These are phyloP conservation scores for Leishmania mexicana DNA, from an alignment of 208 protist species.

Conservation along the genomic window DNA sequence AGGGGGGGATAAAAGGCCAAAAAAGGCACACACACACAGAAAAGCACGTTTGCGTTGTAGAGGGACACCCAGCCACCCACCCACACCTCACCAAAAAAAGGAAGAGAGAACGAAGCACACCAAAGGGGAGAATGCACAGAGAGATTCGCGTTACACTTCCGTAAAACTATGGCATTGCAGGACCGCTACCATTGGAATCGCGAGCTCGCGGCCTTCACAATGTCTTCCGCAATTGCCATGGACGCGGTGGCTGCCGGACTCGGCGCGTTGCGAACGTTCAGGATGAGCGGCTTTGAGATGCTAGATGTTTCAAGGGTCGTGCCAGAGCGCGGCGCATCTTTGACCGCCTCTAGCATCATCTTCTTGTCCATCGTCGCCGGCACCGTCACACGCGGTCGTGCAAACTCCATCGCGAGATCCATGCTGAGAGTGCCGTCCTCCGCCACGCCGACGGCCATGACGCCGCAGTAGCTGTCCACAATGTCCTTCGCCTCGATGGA, in stretches of 20 bases:
- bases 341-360: constrained; percentile 48
- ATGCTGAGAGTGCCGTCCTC: constrained; percentile 55
- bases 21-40: neutral
- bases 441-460: constrained; percentile 71
- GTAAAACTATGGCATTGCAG: neutral
- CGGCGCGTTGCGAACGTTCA: constrained; percentile 92
- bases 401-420: constrained; percentile 83
- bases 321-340: constrained; percentile 14
- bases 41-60: neutral
- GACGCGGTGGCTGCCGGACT: constrained; percentile 86
- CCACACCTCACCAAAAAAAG: neutral
- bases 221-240: constrained; percentile 89
- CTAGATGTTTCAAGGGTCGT: constrained; percentile 5
- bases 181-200: constrained; percentile 65
- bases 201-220: constrained; percentile 56
- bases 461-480: constrained; percentile 73
- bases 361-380: constrained; percentile 36
- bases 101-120: neutral
- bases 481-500: constrained; percentile 63
- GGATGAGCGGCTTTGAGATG: constrained; percentile 48
- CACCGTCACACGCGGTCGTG: constrained; percentile 57
- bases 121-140: neutral
- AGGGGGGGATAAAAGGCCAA: neutral
- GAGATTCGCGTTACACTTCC: neutral
- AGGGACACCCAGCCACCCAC: neutral